Evolutionary conservation across 2,329 filamentous ascomycete species (phyloP).

Genomic region (Xylaria polymorpha): DNA sequence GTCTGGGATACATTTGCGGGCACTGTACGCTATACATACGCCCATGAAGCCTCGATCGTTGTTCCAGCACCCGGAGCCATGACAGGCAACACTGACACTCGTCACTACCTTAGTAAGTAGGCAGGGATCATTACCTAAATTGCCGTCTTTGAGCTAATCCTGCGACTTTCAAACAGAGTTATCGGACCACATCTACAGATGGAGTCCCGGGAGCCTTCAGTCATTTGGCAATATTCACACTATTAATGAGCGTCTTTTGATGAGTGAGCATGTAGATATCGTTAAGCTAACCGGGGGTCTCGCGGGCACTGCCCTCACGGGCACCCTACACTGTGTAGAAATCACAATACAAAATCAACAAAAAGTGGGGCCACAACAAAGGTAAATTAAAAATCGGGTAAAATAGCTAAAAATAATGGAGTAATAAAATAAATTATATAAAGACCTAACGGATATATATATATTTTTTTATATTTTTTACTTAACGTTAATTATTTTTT

Average conservation of each 20-base stretch:
- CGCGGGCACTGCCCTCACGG: too few relatives aligned
- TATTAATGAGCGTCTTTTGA: conserved; percentile 16
- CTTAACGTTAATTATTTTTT: too few relatives aligned
- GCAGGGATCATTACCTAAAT: background rate
- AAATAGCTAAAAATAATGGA: too few relatives aligned
- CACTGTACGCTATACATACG: conserved; percentile 19
- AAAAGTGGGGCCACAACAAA: too few relatives aligned
- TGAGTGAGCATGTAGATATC: conserved; percentile 15
- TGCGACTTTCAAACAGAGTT: background rate
- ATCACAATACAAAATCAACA: too few relatives aligned
- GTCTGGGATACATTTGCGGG: conserved; percentile 22
- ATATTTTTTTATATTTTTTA: too few relatives aligned
- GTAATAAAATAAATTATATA: too few relatives aligned
- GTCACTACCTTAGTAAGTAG: conserved; percentile 23
- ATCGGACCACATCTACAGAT: conserved; percentile 22
- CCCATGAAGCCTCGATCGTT: background rate
- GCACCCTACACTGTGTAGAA: too few relatives aligned
- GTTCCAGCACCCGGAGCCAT: conserved; percentile 19
- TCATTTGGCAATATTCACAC: conserved; percentile 26
- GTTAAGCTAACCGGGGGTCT: too few relatives aligned
- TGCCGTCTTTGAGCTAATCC: background rate
- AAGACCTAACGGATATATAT: too few relatives aligned
- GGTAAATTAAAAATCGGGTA: too few relatives aligned
- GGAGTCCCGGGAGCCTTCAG: conserved; percentile 11
- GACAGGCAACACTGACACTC: conserved; percentile 20